These are phyloP conservation scores for Diaporthe eres DNA, from an alignment of 2,329 filamentous ascomycete species.

Conservation along the genomic window DNA sequence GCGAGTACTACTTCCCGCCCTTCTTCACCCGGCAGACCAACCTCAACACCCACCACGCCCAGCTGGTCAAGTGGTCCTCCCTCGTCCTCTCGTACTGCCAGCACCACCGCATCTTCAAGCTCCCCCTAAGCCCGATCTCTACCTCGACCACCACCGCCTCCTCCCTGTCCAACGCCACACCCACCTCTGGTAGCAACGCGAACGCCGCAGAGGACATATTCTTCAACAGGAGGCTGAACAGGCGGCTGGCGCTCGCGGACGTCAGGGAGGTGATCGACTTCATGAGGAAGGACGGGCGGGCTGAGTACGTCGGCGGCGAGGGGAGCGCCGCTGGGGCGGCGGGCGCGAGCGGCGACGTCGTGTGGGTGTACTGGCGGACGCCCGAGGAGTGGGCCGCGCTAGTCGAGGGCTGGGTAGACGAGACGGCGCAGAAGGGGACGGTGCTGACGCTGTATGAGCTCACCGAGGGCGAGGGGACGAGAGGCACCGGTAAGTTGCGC, in stretches of 20 bases:
- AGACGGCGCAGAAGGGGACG: slow-evolving; percentile 87
- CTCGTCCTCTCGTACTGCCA: slow-evolving; percentile 89
- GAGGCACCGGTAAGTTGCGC: slow-evolving; percentile 70
- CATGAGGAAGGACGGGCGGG: slow-evolving; percentile 71
- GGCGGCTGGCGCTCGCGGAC: slow-evolving; percentile 65
- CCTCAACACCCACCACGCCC: slow-evolving; percentile 78
- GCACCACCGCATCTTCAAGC: slow-evolving; percentile 81
- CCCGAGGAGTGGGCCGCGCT: slow-evolving; percentile 91
- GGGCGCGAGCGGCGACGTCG: slow-evolving; percentile 62
- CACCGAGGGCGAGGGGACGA: slow-evolving; percentile 85
- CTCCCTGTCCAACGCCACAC: slow-evolving; percentile 40
- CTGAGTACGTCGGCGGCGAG: slow-evolving; percentile 72
- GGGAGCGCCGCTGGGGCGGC: slow-evolving; percentile 46
- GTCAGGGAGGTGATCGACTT: slow-evolving; percentile 71
- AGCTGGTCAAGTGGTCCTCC: slow-evolving; percentile 87
- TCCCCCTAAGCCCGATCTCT: slow-evolving; percentile 68
- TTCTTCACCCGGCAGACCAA: slow-evolving; percentile 89
- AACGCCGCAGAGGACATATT: slow-evolving; percentile 64
- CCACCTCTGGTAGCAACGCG: neutral
- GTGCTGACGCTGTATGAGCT: slow-evolving; percentile 96
- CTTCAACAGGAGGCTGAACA: slow-evolving; percentile 67
- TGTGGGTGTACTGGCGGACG: slow-evolving; percentile 87
- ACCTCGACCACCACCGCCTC: slow-evolving; percentile 66
- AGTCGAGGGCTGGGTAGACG: slow-evolving; percentile 86
- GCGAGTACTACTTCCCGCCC: slow-evolving; percentile 82